Evolutionary conservation across 2,329 filamentous ascomycete genomes (phyloP), one percentile per base, ranked within the genome.

Genomic region (Xylariaceae sp.): DNA sequence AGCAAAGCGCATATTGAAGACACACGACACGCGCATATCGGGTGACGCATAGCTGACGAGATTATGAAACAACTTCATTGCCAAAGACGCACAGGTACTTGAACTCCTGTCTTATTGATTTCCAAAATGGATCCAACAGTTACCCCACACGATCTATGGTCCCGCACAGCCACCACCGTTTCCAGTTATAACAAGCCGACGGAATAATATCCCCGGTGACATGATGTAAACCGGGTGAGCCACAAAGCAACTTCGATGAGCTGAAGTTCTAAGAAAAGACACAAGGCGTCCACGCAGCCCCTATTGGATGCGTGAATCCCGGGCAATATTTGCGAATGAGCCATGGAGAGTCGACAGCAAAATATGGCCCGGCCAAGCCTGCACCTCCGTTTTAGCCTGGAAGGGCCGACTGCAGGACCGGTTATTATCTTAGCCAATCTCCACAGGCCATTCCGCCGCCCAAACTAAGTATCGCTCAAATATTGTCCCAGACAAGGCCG

Each of bases 341-440:
- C 43, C 52, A 47, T 54, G 54, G 57, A 56, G 59, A 45, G 37
- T 48, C 20, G 38, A 45, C 38, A 37, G 52, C 55, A 56, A 21
- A 39, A 43, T n/a, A n/a, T n/a, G n/a, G n/a, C n/a, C 45, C 56
- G 37, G 39, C 42, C 50, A 50, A 54, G 55, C 61, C 55, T 60
- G 53, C 54, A 53, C 53, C 48, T 47, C 50, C 59, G 61, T 55
- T 68, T 70, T 70, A 70, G 68, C 67, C 68, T 70, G 62, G 65
- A 69, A 66, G 64, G 65, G 62, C 64, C 64, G 64, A 65, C 59
- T 65, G 53, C 55, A 54, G 57, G 52, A 49, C 54, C 58, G 59
- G 56, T 54, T 63, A 52, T 65, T 68, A 63, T 64, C 56, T 65
- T 62, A 60, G 50, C 64, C 63, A 67, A 66, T 67, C 53, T 51